Conservation (phyloP, 2,329 filamentous ascomycete genomes). For the Beauveria sp. region DNA sequence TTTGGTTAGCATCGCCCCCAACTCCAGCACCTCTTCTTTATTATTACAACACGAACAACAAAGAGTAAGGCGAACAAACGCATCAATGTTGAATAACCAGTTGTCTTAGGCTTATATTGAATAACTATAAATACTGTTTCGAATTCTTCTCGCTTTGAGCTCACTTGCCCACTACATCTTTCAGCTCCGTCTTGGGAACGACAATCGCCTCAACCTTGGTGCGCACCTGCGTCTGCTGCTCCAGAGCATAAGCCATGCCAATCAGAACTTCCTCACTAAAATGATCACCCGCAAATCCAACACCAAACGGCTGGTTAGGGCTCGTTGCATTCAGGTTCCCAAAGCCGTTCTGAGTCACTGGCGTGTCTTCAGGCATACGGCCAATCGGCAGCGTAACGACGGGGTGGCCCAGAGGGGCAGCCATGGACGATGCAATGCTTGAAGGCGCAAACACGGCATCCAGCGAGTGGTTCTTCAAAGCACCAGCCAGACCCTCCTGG, state of each 20-base stretch:
- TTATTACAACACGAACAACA: no score
- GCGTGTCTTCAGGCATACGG: conserved; percentile 43
- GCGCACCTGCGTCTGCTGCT: conserved; percentile 43
- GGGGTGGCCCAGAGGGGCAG: conserved; percentile 51
- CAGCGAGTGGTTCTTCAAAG: conserved; percentile 43
- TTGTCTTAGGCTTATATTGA: no score
- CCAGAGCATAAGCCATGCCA: conserved; percentile 59
- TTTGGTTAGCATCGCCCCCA: no score
- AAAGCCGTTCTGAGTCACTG: conserved; percentile 35
- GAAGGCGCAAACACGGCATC: conserved; percentile 51
- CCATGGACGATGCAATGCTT: conserved; percentile 33
- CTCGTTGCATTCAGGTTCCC: conserved; percentile 43
- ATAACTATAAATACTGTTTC: not conserved
- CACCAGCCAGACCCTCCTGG: conserved; percentile 49
- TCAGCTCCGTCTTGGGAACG: conserved; percentile 24
- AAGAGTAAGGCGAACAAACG: no score
- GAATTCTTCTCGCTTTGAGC: not conserved
- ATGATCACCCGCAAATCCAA: conserved; percentile 51
- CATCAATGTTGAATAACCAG: not conserved
- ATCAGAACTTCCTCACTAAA: conserved; percentile 56
- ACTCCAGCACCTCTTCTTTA: no score
- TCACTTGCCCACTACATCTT: conserved; percentile 16
- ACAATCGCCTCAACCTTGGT: conserved; percentile 21
- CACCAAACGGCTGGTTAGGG: conserved; percentile 53
- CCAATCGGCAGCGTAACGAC: conserved; percentile 56